Base-by-base conservation (phyloP, 345 rosid genomes). In the Cochlearia excelsa region DNA sequence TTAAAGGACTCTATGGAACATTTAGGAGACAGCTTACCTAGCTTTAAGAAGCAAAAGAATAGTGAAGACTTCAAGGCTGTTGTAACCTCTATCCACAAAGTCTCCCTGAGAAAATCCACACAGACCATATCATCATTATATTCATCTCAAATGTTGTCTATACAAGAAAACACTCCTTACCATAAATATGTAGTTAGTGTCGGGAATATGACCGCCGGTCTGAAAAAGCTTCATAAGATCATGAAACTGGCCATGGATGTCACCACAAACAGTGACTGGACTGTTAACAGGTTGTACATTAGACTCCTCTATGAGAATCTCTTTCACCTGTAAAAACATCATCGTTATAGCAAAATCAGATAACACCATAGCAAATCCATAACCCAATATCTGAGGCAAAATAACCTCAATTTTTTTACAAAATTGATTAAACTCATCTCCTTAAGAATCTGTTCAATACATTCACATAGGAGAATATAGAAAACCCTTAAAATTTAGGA, bases 271-370 rank as follows among this genome's bases (percentile, higher is more conserved):
- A 4, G 97, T 94, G 53, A 94, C 99, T 5, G 95, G 99, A 79
- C 99, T 90, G 83, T 94, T 94, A 41, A 94, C 95, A 50, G 99
- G 99, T 67, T 94, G 99, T 52, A 94, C 97, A 70, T 90, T 94
- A 26, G 99, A 94, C 75, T 90, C 96, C 81, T 94, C 99, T 47
- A 90, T 82, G 9, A 94, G 87, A 75, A 87, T 85, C 66, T 87
- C 97, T 74, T 93, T 93, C 44, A 90, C 97, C 97, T 94, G 77
- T 4, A 58, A 60, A 11, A 46, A 30, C 27, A 27, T 16, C 23
- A 16, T 16, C 55, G 2, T 46, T 27, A 46, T 54, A 16, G 23
- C 23, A 16, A 16, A 16, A 16, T 16, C 23, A 16, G 23, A 16
- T 16, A 16, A 16, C 23, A 16, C 23, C 2, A 37, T 4, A 16